Evolutionary conservation across 805 yeast species (phyloP), one percentile per base, ranked within the genome.

Genomic region (Yarrowia sp.): DNA sequence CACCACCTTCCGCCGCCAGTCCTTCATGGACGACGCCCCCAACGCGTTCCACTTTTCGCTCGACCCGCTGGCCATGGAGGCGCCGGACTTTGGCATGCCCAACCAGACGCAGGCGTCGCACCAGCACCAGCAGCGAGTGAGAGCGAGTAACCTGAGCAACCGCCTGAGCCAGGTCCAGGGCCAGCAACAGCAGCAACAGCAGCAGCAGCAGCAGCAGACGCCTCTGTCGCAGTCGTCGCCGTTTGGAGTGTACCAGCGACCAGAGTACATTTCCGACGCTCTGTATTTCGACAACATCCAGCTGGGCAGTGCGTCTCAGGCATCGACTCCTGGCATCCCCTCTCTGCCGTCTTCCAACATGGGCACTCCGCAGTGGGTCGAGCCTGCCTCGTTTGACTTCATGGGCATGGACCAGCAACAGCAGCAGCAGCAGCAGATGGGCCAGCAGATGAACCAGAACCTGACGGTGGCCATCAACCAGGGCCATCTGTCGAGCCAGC

Each of bases 41-140:
- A 71, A 73, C 53, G 72, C 74, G n/a, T 77, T 77, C 67, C 73
- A 75, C 36, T 84, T 84, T 70, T 75, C 81, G 58, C 77, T 83
- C 38, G 84, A 83, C 70, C 85, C 86, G 3, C 74, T 83, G 69
- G 85, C 85, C 0, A 80, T 82, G 69, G 87, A 84, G 66, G 85
- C 84, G 8, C 80, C 82, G 12, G 71, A 77, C 70, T 70, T 74
- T 9, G 53, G 41, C 50, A 58, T 40, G 43, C 70, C 53, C 38
- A 69, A 68, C 52, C 48, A 49, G 35, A 43, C 65, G 16, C 65
- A 42, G 42, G 48, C 50, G 41, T 59, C 41, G 14, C 65, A 59
- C n/a, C 65, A 59, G 41, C 65, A 59, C 5, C 65, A 56, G 48
- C 48, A 56, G 32, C 63, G 48, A 15, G 19, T 26, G 1, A 32